phyloP scores from a whole-genome alignment of 306 rosid genomes.

The Leucaena leucocephala region DNA sequence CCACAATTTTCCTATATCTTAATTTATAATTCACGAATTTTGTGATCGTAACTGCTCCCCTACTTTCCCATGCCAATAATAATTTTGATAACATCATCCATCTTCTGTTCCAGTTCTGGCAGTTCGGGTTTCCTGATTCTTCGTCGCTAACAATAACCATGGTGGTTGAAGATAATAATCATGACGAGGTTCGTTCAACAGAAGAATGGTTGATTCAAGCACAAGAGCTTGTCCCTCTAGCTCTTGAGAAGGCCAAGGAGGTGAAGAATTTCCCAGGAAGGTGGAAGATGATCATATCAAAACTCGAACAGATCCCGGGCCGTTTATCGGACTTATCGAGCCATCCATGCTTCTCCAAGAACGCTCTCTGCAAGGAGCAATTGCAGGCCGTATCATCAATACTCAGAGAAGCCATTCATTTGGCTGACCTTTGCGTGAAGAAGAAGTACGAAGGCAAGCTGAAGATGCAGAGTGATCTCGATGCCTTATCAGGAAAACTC shows the following conservation, averaged over 20 bases:
- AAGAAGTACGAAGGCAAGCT: constrained; percentile 90
- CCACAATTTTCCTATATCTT: constrained; percentile 40
- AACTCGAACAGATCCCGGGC: constrained; percentile 80
- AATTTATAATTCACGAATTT: neutral
- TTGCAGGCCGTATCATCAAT: constrained; percentile 79
- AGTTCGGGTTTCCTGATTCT: neutral
- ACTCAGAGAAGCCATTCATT: constrained; percentile 55
- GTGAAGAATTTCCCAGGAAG: constrained; percentile 74
- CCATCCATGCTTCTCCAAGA: constrained; percentile 95
- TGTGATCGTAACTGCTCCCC: constrained; percentile 38
- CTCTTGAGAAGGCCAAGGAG: constrained; percentile 68
- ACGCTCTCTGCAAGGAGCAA: constrained; percentile 89
- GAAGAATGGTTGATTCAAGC: constrained; percentile 73
- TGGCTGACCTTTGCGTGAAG: constrained; percentile 71
- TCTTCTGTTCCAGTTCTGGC: constrained; percentile 30
- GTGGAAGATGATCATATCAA: constrained; percentile 85
- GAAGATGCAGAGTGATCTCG: constrained; percentile 92
- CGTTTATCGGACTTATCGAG: constrained; percentile 82
- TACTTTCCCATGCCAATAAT: constrained; percentile 36
- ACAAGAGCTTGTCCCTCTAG: constrained; percentile 73
- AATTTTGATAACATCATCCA: constrained; percentile 30
- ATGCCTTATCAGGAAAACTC: constrained; percentile 70
- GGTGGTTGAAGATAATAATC: constrained; percentile 59
- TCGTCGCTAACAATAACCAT: constrained; percentile 49
- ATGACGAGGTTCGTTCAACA: constrained; percentile 47